Evolutionary conservation across 192 early-diverging fungal genomes (phyloP), one percentile per base, ranked within the genome.

Genomic region (Phycomyces nitens): DNA sequence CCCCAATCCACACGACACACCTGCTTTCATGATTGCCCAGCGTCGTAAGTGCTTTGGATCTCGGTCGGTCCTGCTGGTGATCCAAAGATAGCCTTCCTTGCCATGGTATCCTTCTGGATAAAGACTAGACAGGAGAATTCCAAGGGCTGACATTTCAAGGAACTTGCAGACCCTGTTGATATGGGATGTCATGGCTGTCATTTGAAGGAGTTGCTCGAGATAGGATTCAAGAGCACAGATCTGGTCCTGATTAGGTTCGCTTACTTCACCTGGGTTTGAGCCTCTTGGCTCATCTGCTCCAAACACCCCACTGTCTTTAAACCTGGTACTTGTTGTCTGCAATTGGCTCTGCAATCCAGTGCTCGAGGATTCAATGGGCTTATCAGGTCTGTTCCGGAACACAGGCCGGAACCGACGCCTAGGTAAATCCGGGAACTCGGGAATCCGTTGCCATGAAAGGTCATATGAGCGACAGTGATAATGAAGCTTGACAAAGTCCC

Each of bases 21-120:
- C 49, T 4, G 49, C 49, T 50, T 20, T 50, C 9, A 22, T 50
- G 2, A 5, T 22, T 16, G 49, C 49, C n/a, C 16, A 64, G 22
- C 26, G 34, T 5, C 63, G 39, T 15, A 53, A 20, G 21, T 65
- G 55, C 12, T 53, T 49, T 11, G 66, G 71, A 4, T 44, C 79
- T 73, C 80, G 61, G 69, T 84, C 62, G 66, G 83, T 61, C 69
- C 80, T 74, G 64, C 82, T 41, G 15, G 71, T 63, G 3, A 81
- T 65, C 23, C 59, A 68, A 56, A 86, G 58, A 65, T 81, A 84
- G n/a, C 85, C 85, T 65, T 90, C 88, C 66, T 90, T 90, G 23
- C 88, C 88, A 60, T 90, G 77, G 24, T 72, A 64, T 3, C 73
- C 71, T 26, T 76, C 64, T 0, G 77, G 70, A 22, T 68, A 60